Evolutionary conservation across 2,329 filamentous ascomycete genomes (phyloP).

Genomic region (Harringtonia aguacate): DNA sequence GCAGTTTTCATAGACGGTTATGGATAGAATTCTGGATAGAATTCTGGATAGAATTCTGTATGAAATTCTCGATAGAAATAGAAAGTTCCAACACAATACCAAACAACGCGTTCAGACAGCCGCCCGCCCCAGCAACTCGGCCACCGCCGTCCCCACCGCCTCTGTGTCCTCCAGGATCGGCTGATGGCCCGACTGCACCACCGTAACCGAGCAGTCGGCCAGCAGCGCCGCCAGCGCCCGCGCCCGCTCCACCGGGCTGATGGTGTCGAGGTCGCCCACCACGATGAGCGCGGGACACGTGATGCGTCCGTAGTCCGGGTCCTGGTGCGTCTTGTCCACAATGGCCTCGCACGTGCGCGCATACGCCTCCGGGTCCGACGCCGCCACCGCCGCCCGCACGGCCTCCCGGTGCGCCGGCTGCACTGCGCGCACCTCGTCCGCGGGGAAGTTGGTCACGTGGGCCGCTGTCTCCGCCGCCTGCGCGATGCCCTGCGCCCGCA

Average conservation of each 20-base stretch:
- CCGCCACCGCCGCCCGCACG: slow-evolving; percentile 19
- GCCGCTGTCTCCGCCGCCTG: slow-evolving; percentile 17
- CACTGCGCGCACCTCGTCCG: slow-evolving; percentile 13
- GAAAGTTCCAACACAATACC: too few relatives aligned
- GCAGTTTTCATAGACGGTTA: too few relatives aligned
- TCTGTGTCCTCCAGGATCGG: slow-evolving; percentile 8
- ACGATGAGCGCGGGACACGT: slow-evolving; percentile 19
- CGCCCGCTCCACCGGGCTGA: slow-evolving; percentile 17
- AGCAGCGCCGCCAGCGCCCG: slow-evolving; percentile 17
- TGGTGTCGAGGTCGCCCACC: slow-evolving; percentile 19
- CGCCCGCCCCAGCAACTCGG: too few relatives aligned
- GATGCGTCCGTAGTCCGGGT: slow-evolving; percentile 21
- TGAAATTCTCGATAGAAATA: too few relatives aligned
- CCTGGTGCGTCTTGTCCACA: slow-evolving; percentile 17
- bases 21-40: too few relatives aligned
- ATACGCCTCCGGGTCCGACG: slow-evolving; percentile 20
- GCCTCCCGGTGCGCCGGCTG: slow-evolving; percentile 7
- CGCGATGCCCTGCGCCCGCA: slow-evolving; percentile 17
- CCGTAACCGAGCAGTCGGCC: slow-evolving; percentile 17
- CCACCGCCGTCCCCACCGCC: slow-evolving; percentile 1
- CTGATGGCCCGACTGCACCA: slow-evolving; percentile 11
- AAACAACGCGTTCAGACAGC: too few relatives aligned
- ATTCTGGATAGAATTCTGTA: too few relatives aligned
- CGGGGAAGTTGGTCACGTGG: slow-evolving; percentile 18
- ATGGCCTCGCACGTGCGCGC: slow-evolving; percentile 20